These are phyloP conservation scores for Cyclotella kingstonii DNA, from an alignment of 108 stramenopile species.

Conservation along the genomic window DNA sequence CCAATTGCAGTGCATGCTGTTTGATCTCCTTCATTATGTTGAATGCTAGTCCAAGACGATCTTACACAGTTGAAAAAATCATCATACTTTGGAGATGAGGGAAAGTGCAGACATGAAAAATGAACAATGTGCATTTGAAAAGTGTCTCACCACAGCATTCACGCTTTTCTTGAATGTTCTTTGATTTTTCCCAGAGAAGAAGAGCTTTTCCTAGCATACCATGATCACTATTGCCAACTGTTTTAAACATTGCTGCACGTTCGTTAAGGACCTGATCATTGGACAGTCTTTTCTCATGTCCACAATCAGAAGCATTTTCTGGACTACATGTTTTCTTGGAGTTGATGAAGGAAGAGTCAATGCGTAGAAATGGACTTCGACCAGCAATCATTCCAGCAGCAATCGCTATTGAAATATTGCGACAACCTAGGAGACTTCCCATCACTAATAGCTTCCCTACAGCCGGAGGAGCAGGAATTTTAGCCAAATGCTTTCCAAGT, in stretches of 20 bases:
- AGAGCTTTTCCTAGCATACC: slow-evolving; percentile 70
- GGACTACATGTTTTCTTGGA: too few species aligned
- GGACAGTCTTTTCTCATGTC: slow-evolving; percentile 9
- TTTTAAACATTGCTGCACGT: slow-evolving; percentile 57
- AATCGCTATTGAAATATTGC: slow-evolving; percentile 72
- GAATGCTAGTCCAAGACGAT: slow-evolving; percentile 61
- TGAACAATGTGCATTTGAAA: not conserved
- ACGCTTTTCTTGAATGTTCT: slow-evolving; percentile 39
- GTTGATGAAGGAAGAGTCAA: slow-evolving; percentile 30
- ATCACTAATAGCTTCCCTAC: slow-evolving; percentile 81
- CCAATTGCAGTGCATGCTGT: slow-evolving; percentile 67
- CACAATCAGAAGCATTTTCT: slow-evolving; percentile 15
- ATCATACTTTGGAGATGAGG: not conserved
- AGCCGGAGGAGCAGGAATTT: slow-evolving; percentile 81
- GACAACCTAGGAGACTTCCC: slow-evolving; percentile 79
- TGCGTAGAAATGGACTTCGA: slow-evolving; percentile 72
- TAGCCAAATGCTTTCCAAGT: slow-evolving; percentile 78
- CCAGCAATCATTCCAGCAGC: slow-evolving; percentile 79
- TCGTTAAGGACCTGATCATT: slow-evolving; percentile 48
- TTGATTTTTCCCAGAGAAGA: slow-evolving; percentile 54
- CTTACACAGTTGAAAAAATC: slow-evolving; percentile 9
- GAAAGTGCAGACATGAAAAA: not conserved
- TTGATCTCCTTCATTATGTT: slow-evolving; percentile 76
- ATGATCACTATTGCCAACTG: slow-evolving; percentile 83
- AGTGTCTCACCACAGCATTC: slow-evolving; percentile 46